Conservation (phyloP, 2,329 filamentous ascomycete genomes). For the Bipolaris zeicola region DNA sequence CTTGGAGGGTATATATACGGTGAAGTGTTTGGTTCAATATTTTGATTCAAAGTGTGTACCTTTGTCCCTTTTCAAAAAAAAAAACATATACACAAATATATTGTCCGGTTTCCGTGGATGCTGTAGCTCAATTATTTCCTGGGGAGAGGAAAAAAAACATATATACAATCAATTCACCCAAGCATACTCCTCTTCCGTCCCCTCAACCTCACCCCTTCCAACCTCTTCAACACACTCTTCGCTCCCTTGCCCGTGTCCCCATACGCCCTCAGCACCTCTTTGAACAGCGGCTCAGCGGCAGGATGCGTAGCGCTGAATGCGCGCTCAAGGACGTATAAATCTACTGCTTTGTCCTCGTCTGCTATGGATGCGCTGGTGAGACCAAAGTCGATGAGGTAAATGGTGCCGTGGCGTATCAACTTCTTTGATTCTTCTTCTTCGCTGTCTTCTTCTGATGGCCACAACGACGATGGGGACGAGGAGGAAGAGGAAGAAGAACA, state of each 20-base stretch:
- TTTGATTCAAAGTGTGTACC: too few species aligned
- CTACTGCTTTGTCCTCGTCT: constrained; percentile 93
- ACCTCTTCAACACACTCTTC: constrained; percentile 72
- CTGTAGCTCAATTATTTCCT: too few species aligned
- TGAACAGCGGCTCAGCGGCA: constrained; percentile 76
- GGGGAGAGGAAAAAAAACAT: not conserved
- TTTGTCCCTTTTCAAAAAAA: too few species aligned
- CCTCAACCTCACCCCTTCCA: constrained; percentile 92
- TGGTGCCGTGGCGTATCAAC: constrained; percentile 64
- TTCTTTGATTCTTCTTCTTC: not conserved
- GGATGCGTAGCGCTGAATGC: constrained; percentile 96
- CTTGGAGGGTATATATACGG: too few species aligned
- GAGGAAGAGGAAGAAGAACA: constrained; percentile 13
- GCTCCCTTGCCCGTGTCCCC: constrained; percentile 74
- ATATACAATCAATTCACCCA: constrained; percentile 60
- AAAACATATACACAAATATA: not conserved
- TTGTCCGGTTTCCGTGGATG: too few species aligned
- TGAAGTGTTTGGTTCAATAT: too few species aligned
- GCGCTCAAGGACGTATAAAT: constrained; percentile 92
- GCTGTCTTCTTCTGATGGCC: not conserved
- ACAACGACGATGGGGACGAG: constrained; percentile 12
- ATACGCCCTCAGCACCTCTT: constrained; percentile 76
- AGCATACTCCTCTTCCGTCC: constrained; percentile 97
- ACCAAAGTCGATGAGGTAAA: constrained; percentile 94
- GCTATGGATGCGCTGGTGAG: constrained; percentile 79